A percentile compares a stretch with the other conserved stretches of the same genome.
phyloP scores from a whole-genome alignment of 495 filamentous ascomycete species.

The Entonaema liquescens region DNA sequence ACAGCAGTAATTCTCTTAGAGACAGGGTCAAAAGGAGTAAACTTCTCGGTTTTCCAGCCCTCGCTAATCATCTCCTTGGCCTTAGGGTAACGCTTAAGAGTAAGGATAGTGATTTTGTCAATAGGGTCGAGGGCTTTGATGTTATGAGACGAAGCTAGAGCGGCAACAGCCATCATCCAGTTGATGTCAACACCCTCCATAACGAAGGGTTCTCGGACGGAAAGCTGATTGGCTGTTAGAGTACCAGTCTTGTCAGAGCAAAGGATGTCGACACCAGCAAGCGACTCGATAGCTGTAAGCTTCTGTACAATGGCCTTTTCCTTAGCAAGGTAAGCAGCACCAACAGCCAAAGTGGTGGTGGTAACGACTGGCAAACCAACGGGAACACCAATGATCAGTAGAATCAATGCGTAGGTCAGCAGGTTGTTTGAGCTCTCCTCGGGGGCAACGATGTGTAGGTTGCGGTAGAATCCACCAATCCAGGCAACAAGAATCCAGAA shows the following conservation, averaged over 20 bases:
- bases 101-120: constrained; percentile 88
- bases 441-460: constrained; percentile 69
- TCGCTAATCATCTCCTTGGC: constrained; percentile 75
- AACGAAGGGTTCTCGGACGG: constrained; percentile 81
- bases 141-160: constrained; percentile 86
- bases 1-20: constrained; percentile 88
- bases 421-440: constrained; percentile 56
- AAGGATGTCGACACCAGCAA: constrained; percentile 93
- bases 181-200: constrained; percentile 77
- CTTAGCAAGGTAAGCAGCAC: constrained; percentile 90
- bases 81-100: constrained; percentile 75
- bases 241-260: constrained; percentile 98
- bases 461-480: constrained; percentile 84
- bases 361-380: constrained; percentile 96
- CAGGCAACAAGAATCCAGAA: constrained; percentile 81
- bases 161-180: constrained; percentile 87
- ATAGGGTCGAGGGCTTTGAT: constrained; percentile 93
- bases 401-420: constrained; percentile 81
- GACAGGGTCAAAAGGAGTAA: constrained; percentile 90
- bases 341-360: constrained; percentile 95
- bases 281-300: constrained; percentile 93
- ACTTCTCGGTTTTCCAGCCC: constrained; percentile 76
- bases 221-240: constrained; percentile 90
- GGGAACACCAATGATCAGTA: constrained; percentile 91
- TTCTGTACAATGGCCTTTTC: constrained; percentile 97